Percentiles rank a stretch among this genome's conserved stretches.
Conservation (phyloP, 2,329 filamentous ascomycete species). For the Diaporthe sp. region DNA sequence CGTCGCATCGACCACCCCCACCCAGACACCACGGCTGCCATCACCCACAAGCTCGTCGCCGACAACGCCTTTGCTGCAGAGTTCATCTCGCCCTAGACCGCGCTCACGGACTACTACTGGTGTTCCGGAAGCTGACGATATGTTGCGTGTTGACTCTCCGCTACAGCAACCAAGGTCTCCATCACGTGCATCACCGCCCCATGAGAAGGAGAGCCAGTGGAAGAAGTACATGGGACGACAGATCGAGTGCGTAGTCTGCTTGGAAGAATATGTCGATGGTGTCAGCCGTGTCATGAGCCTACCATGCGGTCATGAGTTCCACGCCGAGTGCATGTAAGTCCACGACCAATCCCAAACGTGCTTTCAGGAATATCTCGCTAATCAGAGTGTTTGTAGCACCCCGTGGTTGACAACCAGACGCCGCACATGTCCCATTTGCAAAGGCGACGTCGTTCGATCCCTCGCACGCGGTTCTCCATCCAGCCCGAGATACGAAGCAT, state of each 20-base stretch:
- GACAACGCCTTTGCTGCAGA: constrained; percentile 84
- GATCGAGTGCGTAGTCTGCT: constrained; percentile 94
- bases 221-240: constrained; percentile 77
- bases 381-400: constrained; percentile 69
- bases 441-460: constrained; percentile 90
- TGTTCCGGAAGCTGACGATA: constrained; percentile 64
- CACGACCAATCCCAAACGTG: not conserved
- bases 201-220: constrained; percentile 72
- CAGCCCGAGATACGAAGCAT: constrained; percentile 66
- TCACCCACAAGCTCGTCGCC: constrained; percentile 77
- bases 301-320: constrained; percentile 97
- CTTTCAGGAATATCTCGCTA: constrained; percentile 42
- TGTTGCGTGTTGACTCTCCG: constrained; percentile 59
- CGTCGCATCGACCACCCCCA: constrained; percentile 71
- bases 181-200: constrained; percentile 49
- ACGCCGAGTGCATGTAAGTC: constrained; percentile 97
- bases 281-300: constrained; percentile 96
- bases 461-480: constrained; percentile 68
- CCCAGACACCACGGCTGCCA: constrained; percentile 69
- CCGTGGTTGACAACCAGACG: constrained; percentile 96
- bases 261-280: constrained; percentile 96
- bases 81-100: constrained; percentile 66
- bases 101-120: constrained; percentile 76
- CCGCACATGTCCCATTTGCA: constrained; percentile 98
- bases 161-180: constrained; percentile 54